phyloP scores from a whole-genome alignment of 2,329 filamentous ascomycete genomes.

The Claviceps citrina region DNA sequence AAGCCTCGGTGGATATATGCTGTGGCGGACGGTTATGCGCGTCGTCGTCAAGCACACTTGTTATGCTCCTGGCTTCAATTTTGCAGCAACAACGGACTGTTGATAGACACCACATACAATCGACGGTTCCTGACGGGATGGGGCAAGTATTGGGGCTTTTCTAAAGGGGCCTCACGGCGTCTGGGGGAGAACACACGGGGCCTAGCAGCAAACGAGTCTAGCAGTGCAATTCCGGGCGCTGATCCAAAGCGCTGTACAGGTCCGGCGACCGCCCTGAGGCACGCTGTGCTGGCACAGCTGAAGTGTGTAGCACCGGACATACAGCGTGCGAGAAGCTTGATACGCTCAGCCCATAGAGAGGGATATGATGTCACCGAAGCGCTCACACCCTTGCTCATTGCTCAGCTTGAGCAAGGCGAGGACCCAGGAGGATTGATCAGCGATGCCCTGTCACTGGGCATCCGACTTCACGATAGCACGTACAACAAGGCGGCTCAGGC shows the following conservation, averaged over 20 bases:
- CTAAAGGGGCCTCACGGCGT: constrained; percentile 13
- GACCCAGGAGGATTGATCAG: constrained; percentile 14
- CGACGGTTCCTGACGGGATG: constrained; percentile 15
- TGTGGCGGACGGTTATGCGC: constrained; percentile 18
- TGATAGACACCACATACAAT: constrained; percentile 16
- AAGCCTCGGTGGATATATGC: constrained; percentile 16
- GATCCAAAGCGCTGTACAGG: not conserved
- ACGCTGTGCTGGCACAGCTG: constrained; percentile 31
- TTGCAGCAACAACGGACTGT: constrained; percentile 15
- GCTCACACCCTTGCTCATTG: constrained; percentile 23
- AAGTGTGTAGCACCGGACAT: constrained; percentile 15
- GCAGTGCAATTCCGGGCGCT: not conserved
- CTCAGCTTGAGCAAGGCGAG: constrained; percentile 21
- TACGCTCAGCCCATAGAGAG: constrained; percentile 22
- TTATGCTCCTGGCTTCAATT: constrained; percentile 19
- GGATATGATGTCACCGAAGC: constrained; percentile 28
- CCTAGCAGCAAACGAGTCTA: constrained; percentile 22
- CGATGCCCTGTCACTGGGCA: constrained; percentile 13
- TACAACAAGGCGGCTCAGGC: constrained; percentile 22
- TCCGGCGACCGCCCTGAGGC: constrained; percentile 19
- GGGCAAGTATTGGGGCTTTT: constrained; percentile 20
- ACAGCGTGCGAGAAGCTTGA: constrained; percentile 22
- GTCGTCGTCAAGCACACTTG: constrained; percentile 14
- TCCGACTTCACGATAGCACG: constrained; percentile 19
- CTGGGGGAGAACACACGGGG: constrained; percentile 3